These are phyloP conservation scores for Quercus alba DNA, from an alignment of 306 rosid species.

Conservation along the genomic window DNA sequence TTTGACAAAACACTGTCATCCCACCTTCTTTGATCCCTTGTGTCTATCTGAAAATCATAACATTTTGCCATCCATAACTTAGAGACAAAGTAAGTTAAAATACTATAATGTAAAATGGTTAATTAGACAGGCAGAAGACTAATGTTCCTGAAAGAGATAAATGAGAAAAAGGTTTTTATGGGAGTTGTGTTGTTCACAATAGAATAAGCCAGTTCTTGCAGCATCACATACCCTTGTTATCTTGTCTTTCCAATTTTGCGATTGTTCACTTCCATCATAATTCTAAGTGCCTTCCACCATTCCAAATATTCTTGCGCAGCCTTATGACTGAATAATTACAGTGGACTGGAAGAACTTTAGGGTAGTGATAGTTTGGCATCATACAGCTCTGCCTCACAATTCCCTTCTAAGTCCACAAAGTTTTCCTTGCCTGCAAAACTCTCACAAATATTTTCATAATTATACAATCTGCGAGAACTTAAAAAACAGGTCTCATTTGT, in stretches of 20 bases:
- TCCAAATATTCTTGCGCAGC: constrained; percentile 60
- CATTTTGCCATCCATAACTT: background rate
- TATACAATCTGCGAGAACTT: background rate
- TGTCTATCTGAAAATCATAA: constrained; percentile 60
- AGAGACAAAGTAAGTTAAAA: no score
- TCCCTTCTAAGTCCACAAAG: constrained; percentile 84
- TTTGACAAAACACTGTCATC: constrained; percentile 60
- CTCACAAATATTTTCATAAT: background rate
- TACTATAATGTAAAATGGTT: background rate
- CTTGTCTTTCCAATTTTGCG: constrained; percentile 49
- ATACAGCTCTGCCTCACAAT: constrained; percentile 86
- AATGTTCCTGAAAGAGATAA: background rate
- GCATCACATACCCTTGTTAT: constrained; percentile 46
- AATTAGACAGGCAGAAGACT: background rate
- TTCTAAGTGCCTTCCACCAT: constrained; percentile 37
- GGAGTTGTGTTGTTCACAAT: background rate
- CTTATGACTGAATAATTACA: constrained; percentile 71
- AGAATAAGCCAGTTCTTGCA: background rate
- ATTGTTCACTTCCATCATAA: constrained; percentile 21
- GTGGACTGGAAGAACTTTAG: constrained; percentile 82
- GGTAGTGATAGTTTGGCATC: constrained; percentile 84
- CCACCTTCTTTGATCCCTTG: constrained; percentile 65
- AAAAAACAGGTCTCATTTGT: background rate
- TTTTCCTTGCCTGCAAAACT: constrained; percentile 70
- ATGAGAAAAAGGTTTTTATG: background rate